These are phyloP conservation scores for Chalaropsis ovoidea DNA, from an alignment of 2,329 filamentous ascomycete species.

Conservation along the genomic window DNA sequence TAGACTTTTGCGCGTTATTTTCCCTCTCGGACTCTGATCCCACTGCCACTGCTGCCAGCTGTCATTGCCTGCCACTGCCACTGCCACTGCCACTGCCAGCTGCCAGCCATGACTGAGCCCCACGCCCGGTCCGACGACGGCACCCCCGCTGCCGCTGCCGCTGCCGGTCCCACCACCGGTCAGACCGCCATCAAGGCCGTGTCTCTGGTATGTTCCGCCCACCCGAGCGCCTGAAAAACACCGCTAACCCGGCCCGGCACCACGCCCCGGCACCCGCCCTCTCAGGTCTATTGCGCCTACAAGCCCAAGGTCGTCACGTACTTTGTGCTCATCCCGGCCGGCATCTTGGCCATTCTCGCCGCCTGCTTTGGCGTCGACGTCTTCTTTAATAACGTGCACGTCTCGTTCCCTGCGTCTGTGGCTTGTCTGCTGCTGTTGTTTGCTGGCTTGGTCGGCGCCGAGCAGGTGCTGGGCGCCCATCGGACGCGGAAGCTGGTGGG, in stretches of 20 bases:
- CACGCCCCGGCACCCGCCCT: not conserved
- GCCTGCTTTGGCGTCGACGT: constrained; percentile 38
- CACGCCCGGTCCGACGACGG: no score
- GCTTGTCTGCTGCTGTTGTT: constrained; percentile 49
- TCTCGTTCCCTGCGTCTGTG: constrained; percentile 51
- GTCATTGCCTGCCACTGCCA: not conserved
- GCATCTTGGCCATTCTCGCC: constrained; percentile 35
- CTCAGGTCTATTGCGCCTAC: not conserved
- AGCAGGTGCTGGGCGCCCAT: constrained; percentile 40
- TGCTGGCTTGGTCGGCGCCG: constrained; percentile 39
- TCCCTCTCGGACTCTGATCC: no score
- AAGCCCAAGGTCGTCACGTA: constrained; percentile 30
- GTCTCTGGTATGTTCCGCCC: not conserved
- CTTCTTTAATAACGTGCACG: constrained; percentile 38
- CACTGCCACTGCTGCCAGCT: not conserved
- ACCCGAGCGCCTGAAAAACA: not conserved
- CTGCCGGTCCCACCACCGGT: not conserved
- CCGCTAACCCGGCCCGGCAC: not conserved
- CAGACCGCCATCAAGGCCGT: not conserved
- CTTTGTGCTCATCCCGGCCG: constrained; percentile 45
- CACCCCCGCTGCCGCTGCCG: no score
- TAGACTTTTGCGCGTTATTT: no score
- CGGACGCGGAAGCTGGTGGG: constrained; percentile 41
- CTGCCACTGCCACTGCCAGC: not conserved
- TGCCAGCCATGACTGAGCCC: no score